These are phyloP conservation scores for Tolypocladium sp. DNA, from an alignment of 2,329 filamentous ascomycete species.

Conservation along the genomic window DNA sequence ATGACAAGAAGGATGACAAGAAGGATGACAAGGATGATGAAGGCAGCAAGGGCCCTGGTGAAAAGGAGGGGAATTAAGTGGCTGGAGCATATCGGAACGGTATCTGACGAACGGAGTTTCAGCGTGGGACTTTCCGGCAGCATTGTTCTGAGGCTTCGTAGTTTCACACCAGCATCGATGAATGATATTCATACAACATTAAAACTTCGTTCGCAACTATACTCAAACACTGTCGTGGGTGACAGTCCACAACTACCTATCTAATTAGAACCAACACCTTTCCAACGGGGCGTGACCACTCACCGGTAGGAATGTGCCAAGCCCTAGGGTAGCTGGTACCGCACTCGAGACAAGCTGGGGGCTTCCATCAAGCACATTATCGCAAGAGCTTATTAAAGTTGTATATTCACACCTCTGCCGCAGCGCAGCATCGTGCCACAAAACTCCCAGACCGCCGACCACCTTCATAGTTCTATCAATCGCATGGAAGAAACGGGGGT, in stretches of 20 bases:
- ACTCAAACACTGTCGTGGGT: not conserved
- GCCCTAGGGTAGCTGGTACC: not conserved
- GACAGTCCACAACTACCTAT: not conserved
- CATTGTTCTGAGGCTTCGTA: not conserved
- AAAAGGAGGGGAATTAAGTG: not conserved
- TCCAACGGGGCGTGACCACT: too few species aligned
- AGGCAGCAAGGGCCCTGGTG: not conserved
- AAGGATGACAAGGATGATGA: not conserved
- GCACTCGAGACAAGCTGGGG: too few species aligned
- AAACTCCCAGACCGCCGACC: not conserved
- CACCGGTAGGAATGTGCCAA: too few species aligned
- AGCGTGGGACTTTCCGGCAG: not conserved
- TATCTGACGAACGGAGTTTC: not conserved
- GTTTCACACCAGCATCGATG: not conserved
- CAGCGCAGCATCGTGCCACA: not conserved
- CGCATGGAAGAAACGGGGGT: conserved; percentile 14
- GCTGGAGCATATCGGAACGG: too few species aligned
- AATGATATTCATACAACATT: not conserved
- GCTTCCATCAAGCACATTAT: too few species aligned
- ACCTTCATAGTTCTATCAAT: conserved; percentile 6
- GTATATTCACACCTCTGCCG: not conserved
- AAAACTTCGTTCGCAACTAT: not conserved
- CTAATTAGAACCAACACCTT: too few species aligned
- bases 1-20: conserved; percentile 7
- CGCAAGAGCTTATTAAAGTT: not conserved